phyloP scores from a whole-genome alignment of 2,329 filamentous ascomycete species.

The Thermothelomyces thermophilus region DNA sequence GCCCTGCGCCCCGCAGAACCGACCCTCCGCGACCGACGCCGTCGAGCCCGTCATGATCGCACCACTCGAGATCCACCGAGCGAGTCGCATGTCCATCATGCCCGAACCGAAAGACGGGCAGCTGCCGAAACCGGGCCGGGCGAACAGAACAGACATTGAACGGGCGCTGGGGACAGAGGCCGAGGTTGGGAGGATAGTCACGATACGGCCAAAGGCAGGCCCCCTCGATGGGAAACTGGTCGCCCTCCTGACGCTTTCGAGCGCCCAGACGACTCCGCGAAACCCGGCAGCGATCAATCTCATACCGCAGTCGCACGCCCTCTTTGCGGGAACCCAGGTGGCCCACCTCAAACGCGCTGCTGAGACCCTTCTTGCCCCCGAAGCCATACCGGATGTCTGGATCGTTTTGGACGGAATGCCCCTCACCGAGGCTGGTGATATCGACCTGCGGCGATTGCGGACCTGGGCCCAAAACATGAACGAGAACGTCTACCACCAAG shows the following conservation, averaged over 20 bases:
- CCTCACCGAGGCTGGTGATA: conserved; percentile 32
- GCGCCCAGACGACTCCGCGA: conserved; percentile 23
- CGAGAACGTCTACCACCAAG: conserved; percentile 39
- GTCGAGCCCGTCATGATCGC: conserved; percentile 23
- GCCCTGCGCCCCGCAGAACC: conserved; percentile 25
- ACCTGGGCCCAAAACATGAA: conserved; percentile 50
- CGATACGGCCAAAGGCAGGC: conserved; percentile 43
- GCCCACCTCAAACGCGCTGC: conserved; percentile 34
- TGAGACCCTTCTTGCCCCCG: conserved; percentile 30
- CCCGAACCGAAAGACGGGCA: conserved; percentile 15
- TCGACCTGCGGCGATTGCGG: conserved; percentile 40
- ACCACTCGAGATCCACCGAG: conserved; percentile 24
- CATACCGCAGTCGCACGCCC: conserved; percentile 32
- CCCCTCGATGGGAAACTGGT: conserved; percentile 45
- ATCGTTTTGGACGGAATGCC: conserved; percentile 43
- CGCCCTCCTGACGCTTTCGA: conserved; percentile 39
- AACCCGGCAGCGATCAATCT: conserved; percentile 32
- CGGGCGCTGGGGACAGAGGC: conserved; percentile 35
- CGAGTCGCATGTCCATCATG: conserved; percentile 19
- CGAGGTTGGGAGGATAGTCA: conserved; percentile 36
- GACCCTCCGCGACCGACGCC: conserved; percentile 10
- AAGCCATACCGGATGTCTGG: conserved; percentile 41
- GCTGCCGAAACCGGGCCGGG: conserved; percentile 23
- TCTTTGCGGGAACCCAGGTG: conserved; percentile 37
- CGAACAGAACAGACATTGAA: conserved; percentile 31